phyloP scores from a whole-genome alignment of 768 basidiomycete species.

The Baorangia bicolor region DNA sequence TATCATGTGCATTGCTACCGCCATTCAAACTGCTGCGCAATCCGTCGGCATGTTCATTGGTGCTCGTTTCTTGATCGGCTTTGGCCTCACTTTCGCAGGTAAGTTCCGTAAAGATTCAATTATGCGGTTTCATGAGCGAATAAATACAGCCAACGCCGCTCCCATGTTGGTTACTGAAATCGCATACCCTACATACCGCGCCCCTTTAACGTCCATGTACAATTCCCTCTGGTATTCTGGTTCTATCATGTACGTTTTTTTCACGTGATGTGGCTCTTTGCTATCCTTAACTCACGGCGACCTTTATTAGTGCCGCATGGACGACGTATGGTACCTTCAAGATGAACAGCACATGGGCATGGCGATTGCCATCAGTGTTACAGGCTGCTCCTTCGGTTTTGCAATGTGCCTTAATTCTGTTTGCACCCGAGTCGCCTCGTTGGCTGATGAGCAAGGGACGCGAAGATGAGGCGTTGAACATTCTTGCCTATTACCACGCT shows the following conservation, averaged over 20 bases:
- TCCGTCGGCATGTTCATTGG: slow-evolving; percentile 79
- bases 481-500: slow-evolving; percentile 81
- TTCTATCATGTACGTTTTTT: slow-evolving; percentile 59
- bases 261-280: too few species aligned
- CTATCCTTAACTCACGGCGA: not conserved
- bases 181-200: slow-evolving; percentile 82
- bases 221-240: slow-evolving; percentile 89
- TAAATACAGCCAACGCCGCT: slow-evolving; percentile 57
- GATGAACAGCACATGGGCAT: slow-evolving; percentile 67
- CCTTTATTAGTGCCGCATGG: slow-evolving; percentile 65
- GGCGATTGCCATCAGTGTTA: slow-evolving; percentile 77
- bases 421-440: slow-evolving; percentile 82
- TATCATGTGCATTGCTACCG: slow-evolving; percentile 71
- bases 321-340: slow-evolving; percentile 78
- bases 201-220: slow-evolving; percentile 72
- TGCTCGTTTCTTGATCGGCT: slow-evolving; percentile 76
- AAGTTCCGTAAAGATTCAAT: slow-evolving; percentile 15
- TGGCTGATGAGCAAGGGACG: slow-evolving; percentile 77
- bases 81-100: slow-evolving; percentile 72
- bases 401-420: slow-evolving; percentile 64
- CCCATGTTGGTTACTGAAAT: slow-evolving; percentile 85
- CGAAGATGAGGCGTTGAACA: slow-evolving; percentile 63
- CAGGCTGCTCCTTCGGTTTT: slow-evolving; percentile 69
- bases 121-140: not conserved
- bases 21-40: slow-evolving; percentile 68